Base-by-base conservation (phyloP, 139 green algal genomes). In the Chlamydomonas incerta region DNA sequence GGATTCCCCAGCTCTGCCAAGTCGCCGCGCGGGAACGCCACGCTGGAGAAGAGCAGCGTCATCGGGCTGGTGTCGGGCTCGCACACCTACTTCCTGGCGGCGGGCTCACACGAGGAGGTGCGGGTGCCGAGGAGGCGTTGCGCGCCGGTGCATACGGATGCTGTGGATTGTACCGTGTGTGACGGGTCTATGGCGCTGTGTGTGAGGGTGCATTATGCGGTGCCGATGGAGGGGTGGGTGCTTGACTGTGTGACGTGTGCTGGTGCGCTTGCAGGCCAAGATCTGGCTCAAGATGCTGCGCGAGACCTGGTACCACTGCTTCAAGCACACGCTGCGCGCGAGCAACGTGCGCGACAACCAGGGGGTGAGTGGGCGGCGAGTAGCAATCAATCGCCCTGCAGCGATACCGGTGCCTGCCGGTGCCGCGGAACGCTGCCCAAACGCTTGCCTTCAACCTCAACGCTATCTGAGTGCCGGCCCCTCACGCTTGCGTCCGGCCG, bases 231-330 rank as follows among this genome's bases (percentile, higher is more conserved):
- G n/a, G n/a, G n/a, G n/a, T n/a, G n/a, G n/a, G n/a, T n/a, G n/a
- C n/a, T 8, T 50, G 41, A 50, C 41, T 50, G 41, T 8, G 41
- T 50, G 41, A 5, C 41, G 8, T 50, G 41, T 50, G 41, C 8
- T 8, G 41, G 41, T 8, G 41, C 41, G 41, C 33, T 33, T 55
- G 33, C 86, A 93, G 88, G 92, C 89, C 1, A 58, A 85, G 72
- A 26, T 81, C 24, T 96, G 93, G 93, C 92, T 96, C 41, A 83
- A 89, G 34, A 75, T 75, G 28, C 89, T 96, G 29, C 91, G 87
- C 3, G 69, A 92, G 23, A 81, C 87, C 3, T 96, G 94, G 94
- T 67, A 93, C 52, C 91, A 94, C 50, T 96, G 94, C 87, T 95
- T 93, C 80, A 89, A 93, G 74, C 93, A 96, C 84, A 92, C 92